Evolutionary conservation across 805 yeast genomes (phyloP), one percentile per base, ranked within the genome.

Genomic region (Gaillardinia entomophila): DNA sequence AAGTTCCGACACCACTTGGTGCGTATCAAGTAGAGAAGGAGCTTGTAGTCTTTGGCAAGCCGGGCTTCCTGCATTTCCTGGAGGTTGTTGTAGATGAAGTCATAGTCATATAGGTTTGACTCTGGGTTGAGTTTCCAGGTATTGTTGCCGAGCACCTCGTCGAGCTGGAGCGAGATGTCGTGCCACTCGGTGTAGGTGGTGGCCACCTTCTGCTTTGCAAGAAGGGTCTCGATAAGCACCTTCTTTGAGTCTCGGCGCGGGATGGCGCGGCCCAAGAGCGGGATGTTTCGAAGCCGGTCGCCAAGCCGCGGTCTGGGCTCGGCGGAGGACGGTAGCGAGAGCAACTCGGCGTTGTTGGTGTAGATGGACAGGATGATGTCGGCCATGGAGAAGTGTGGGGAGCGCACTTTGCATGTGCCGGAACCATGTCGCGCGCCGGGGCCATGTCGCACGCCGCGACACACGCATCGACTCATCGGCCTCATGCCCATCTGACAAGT

Each of bases 1-100:
- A 87, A 56, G 49, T 88, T 85, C 41, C 98, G 66, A 2, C 75
- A 72, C 84, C 96, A 83, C 16, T 83, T 77, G 0, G 96, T 90
- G 37, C 97, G 60, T 3, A 92, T 77, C 11, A 85, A 60, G 46
- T 84, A 87, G 11, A 90, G 55, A 22, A 90, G 56, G 27, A 71
- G 66, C 35, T 74, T 63, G 44, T 73, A 73, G 49, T 92, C 84
- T 17, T 73, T 68, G 12, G 60, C 48, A 12, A 53, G 26, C 22
- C 97, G 66, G 0, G 89, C 85, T 2, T 55, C 52, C 27, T 72
- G 60, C 66, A 92, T 61, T 35, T 79, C 80, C 4, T 48, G 41
- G 28, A 86, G 60, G 36, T 77, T 60, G 7, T 55, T 54, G 37
- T 61, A 58, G 2, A 92, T 72, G 28, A 82, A 58, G 34, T 74